phyloP scores from a whole-genome alignment of 805 yeast species.

The Candida pini region DNA sequence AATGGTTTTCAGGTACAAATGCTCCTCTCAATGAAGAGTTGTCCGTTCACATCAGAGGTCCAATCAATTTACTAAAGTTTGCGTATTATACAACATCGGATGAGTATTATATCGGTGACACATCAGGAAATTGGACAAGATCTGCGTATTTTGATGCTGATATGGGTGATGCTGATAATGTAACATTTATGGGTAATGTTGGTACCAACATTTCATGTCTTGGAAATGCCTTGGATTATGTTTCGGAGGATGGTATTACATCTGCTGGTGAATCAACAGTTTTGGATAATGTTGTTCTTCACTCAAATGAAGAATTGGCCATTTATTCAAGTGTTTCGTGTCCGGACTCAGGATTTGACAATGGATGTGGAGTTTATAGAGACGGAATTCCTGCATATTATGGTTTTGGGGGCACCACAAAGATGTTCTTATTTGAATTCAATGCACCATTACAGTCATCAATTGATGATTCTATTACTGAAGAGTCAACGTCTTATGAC shows the following conservation, averaged over 20 bases:
- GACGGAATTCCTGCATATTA: constrained; percentile 83
- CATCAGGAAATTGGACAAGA: constrained; percentile 51
- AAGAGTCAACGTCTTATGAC: constrained; percentile 39
- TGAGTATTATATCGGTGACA: constrained; percentile 31
- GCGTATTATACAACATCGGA: constrained; percentile 55
- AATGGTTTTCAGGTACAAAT: constrained; percentile 49
- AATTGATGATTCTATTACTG: constrained; percentile 33
- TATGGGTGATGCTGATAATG: constrained; percentile 48
- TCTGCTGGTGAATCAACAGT: constrained; percentile 42
- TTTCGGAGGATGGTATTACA: constrained; percentile 50
- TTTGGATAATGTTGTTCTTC: constrained; percentile 41
- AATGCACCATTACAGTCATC: constrained; percentile 43
- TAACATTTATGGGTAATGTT: constrained; percentile 61
- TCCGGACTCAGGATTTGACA: constrained; percentile 42
- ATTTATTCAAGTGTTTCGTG: constrained; percentile 58
- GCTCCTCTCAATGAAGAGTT: constrained; percentile 65
- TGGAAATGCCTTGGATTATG: constrained; percentile 63
- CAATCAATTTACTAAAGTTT: constrained; percentile 53
- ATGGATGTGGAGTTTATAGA: constrained; percentile 73
- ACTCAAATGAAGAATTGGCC: constrained; percentile 56
- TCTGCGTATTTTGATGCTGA: constrained; percentile 52
- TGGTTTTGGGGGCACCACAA: constrained; percentile 63
- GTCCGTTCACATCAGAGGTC: constrained; percentile 78
- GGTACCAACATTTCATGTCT: constrained; percentile 59
- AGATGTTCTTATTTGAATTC: constrained; percentile 70